A percentile compares a stretch with the other conserved stretches of the same genome.
These are phyloP conservation scores for Erythrobasidium yunnanense DNA, from an alignment of 768 basidiomycete genomes.

Conservation along the genomic window DNA sequence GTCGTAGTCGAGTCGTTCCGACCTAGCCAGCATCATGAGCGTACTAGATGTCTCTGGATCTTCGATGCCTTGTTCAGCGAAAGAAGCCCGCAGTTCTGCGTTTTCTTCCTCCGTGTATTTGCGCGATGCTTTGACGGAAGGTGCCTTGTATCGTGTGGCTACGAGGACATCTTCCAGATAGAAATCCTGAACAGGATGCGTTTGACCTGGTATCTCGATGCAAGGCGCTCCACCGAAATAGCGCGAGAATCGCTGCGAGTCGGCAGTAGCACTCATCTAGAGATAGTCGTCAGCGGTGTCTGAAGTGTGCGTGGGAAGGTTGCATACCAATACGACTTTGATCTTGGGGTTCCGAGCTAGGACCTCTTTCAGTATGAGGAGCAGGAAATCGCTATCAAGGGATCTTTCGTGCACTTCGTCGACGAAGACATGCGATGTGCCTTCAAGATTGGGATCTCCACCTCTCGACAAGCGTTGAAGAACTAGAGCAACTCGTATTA, in stretches of 20 bases:
- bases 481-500: conserved; percentile 40
- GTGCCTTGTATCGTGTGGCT: conserved; percentile 50
- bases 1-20: conserved; percentile 63
- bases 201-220: conserved; percentile 63
- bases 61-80: conserved; percentile 51
- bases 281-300: neutral
- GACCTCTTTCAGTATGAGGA: conserved; percentile 71
- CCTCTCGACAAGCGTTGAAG: conserved; percentile 47
- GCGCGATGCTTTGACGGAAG: conserved; percentile 43
- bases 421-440: conserved; percentile 72
- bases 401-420: conserved; percentile 93
- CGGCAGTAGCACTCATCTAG: conserved; percentile 85
- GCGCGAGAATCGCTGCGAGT: conserved; percentile 67
- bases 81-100: conserved; percentile 47
- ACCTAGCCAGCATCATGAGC: conserved; percentile 53
- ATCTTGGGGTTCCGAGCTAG: conserved; percentile 54
- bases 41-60: conserved; percentile 36
- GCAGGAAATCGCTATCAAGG: conserved; percentile 77
- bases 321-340: conserved; percentile 55
- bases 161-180: conserved; percentile 73
- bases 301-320: too few species aligned
- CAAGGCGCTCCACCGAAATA: conserved; percentile 76
- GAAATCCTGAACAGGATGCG: conserved; percentile 43
- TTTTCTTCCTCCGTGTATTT: conserved; percentile 48
- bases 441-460: conserved; percentile 52